phyloP scores from a whole-genome alignment of 2,329 filamentous ascomycete genomes.

The Colletotrichum sp. region DNA sequence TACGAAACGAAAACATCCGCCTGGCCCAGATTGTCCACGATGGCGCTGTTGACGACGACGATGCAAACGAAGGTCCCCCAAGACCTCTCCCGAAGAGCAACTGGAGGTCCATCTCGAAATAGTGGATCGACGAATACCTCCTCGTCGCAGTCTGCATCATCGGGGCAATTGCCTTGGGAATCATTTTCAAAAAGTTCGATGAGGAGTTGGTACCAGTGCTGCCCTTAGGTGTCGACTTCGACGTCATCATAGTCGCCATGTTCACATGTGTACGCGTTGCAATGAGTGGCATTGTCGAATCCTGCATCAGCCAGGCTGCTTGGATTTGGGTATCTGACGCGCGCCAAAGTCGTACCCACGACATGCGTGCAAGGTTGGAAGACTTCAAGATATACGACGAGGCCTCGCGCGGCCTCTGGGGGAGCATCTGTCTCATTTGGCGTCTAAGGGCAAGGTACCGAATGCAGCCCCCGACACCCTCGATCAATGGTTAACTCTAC shows the following conservation, averaged over 20 bases:
- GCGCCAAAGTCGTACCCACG: conserved; percentile 31
- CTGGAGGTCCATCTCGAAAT: conserved; percentile 31
- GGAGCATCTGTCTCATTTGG: conserved; percentile 38
- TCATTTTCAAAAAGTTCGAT: conserved; percentile 34
- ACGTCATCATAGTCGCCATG: conserved; percentile 40
- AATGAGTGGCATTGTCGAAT: conserved; percentile 38
- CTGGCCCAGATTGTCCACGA: neutral
- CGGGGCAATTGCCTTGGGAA: conserved; percentile 29
- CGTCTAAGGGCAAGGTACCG: conserved; percentile 36
- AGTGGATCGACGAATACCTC: conserved; percentile 41
- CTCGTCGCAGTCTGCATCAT: conserved; percentile 33
- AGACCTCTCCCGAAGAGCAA: conserved; percentile 6
- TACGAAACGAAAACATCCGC: neutral
- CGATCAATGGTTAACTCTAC: neutral
- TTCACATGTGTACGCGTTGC: conserved; percentile 40
- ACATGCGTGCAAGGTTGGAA: conserved; percentile 34
- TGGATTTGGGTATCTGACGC: conserved; percentile 44
- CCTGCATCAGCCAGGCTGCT: conserved; percentile 39
- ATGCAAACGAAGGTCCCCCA: neutral
- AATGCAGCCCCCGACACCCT: neutral
- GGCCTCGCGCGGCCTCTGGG: conserved; percentile 38
- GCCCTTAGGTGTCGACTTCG: conserved; percentile 31
- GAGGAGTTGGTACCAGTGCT: conserved; percentile 33
- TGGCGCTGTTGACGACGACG: conserved; percentile 4
- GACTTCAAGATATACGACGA: conserved; percentile 45